These are phyloP conservation scores for Eucalyptus viminalis DNA, from an alignment of 345 rosid species.

Conservation along the genomic window DNA sequence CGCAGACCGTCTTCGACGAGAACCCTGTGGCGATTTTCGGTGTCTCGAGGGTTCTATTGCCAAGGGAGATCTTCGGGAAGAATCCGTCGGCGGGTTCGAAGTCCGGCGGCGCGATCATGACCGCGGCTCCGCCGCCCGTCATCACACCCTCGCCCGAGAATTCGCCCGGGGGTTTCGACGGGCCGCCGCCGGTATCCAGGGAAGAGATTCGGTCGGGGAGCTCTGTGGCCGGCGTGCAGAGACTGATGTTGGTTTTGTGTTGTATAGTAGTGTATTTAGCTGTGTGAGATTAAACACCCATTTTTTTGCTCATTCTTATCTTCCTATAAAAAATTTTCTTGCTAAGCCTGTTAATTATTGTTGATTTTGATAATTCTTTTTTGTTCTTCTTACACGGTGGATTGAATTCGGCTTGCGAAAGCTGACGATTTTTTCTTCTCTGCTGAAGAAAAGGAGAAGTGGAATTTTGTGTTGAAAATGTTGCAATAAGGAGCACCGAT, in stretches of 20 bases:
- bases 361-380: not conserved
- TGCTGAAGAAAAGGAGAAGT: not conserved
- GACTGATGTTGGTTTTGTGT: conserved; percentile 7
- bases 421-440: not conserved
- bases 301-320: not conserved
- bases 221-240: not conserved
- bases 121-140: conserved; percentile 34
- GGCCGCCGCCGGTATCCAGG: conserved; percentile 29
- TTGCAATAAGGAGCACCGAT: not conserved
- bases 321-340: not conserved
- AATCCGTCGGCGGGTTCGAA: not conserved
- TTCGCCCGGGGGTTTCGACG: conserved; percentile 8
- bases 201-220: conserved; percentile 19
- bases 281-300: conserved; percentile 16
- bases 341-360: not conserved
- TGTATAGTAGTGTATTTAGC: conserved; percentile 57
- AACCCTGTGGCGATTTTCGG: conserved; percentile 87
- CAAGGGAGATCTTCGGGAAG: conserved; percentile 59
- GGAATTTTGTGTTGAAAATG: not conserved
- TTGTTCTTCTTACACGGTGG: conserved; percentile 4
- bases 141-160: conserved; percentile 32
- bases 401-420: conserved; percentile 17
- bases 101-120: conserved; percentile 6
- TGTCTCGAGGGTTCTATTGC: conserved; percentile 70
- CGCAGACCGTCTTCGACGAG: conserved; percentile 81